Percentiles rank a stretch among this genome's conserved stretches.
Evolutionary conservation across 306 rosid genomes (phyloP).

Genomic region (Cicer judaicum): DNA sequence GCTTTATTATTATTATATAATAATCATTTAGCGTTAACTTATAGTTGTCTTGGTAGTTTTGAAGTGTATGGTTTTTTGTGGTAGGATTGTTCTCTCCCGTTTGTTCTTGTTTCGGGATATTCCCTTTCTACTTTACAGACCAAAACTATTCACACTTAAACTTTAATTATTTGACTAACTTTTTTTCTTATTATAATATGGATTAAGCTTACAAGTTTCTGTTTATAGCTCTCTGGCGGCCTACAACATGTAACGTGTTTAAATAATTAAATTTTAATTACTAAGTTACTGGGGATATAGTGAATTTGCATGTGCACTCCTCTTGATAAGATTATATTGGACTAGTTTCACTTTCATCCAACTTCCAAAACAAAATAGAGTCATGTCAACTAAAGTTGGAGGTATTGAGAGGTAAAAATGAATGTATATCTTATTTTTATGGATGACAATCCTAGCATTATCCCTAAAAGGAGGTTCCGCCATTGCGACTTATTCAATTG

Average conservation of each 20-base stretch:
- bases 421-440: too few relatives aligned
- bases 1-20: background rate
- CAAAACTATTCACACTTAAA: constrained; percentile 30
- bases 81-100: constrained; percentile 60
- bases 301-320: constrained; percentile 31
- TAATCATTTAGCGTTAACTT: constrained; percentile 37
- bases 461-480: too few relatives aligned
- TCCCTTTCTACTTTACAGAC: constrained; percentile 63
- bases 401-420: too few relatives aligned
- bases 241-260: constrained; percentile 12
- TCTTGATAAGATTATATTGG: background rate
- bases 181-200: background rate
- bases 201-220: constrained; percentile 22
- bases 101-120: constrained; percentile 71
- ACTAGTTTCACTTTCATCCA: constrained; percentile 1
- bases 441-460: too few relatives aligned
- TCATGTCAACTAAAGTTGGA: too few relatives aligned
- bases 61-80: constrained; percentile 57
- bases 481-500: too few relatives aligned
- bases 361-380: background rate
- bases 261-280: constrained; percentile 34
- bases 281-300: constrained; percentile 14
- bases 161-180: constrained; percentile 6
- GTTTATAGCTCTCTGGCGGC: constrained; percentile 17
- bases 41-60: constrained; percentile 36